Evolutionary conservation across 2,329 filamentous ascomycete genomes (phyloP).

Genomic region (Fusarium pilosicola): DNA sequence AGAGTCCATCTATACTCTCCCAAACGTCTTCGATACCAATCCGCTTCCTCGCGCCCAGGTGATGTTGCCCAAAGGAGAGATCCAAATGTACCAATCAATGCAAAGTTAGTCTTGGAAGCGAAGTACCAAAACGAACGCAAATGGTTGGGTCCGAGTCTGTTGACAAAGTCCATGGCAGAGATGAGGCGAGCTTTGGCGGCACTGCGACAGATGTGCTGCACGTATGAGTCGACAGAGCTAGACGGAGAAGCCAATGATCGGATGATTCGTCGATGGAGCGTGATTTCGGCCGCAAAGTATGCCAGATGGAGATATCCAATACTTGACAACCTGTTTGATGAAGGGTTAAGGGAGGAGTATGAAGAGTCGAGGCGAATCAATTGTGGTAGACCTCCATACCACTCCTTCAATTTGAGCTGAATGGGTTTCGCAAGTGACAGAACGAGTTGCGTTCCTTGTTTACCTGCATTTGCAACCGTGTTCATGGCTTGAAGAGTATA

Average conservation of each 20-base stretch:
- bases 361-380: constrained; percentile 74
- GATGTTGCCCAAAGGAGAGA: constrained; percentile 90
- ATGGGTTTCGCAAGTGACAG: constrained; percentile 82
- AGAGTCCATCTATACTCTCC: constrained; percentile 96
- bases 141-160: constrained; percentile 86
- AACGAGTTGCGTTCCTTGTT: constrained; percentile 77
- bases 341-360: constrained; percentile 49
- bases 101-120: constrained; percentile 89
- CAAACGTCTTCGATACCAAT: constrained; percentile 87
- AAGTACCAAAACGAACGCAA: constrained; percentile 95
- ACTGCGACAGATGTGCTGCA: constrained; percentile 90
- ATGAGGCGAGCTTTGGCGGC: constrained; percentile 95
- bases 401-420: constrained; percentile 83
- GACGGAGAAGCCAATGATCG: constrained; percentile 70
- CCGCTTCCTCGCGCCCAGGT: constrained; percentile 86
- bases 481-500: constrained; percentile 83
- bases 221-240: constrained; percentile 74
- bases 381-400: constrained; percentile 77
- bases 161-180: constrained; percentile 97
- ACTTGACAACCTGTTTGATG: constrained; percentile 62
- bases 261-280: constrained; percentile 89
- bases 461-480: constrained; percentile 71
- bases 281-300: constrained; percentile 95
- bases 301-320: constrained; percentile 86
- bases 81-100: constrained; percentile 93